Base-by-base conservation (phyloP, 75 land plant species). In the Pseudotsuga menziesii region DNA sequence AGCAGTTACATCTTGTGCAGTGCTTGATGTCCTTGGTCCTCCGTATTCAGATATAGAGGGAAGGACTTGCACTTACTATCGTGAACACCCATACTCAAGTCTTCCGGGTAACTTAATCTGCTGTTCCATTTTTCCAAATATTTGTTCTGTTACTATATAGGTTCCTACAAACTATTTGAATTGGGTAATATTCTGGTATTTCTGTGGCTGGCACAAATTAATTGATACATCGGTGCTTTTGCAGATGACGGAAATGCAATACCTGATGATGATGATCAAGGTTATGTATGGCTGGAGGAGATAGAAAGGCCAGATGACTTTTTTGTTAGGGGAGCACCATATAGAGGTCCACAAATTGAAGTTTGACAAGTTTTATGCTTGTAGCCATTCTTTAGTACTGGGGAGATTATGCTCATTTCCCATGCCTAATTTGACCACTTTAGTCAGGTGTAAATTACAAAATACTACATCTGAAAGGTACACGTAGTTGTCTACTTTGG, bases 11-110 rank as follows among this genome's bases (percentile, higher is more conserved):
- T 82, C 98, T 5, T 95, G 98, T 82, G 98, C 95, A 5, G 89
- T 95, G 35, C 85, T 95, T 39, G 98, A 95, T 72, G 93, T 95
- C 13, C 86, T 95, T 12, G 91, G 89, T 77, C 98, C 98, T 29
- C 98, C 98, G 5, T 95, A 95, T 75, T 90, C 86, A 52, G 85
- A 94, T 77, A 72, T 82, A 39, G 90, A 85, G 58, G 97, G 94
- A 0, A 85, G 98, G 67, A 89, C 86, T 75, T 95, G 98, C 77
- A 84, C 90, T 11, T 95, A 95, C 75, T 95, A 90, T 75, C 58
- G 77, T 2, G 89, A 84, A 25, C 64, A 66, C 61, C 90, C 93
- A 4, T 84, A 82, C 59, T 13, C 81, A 32, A 75, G 61, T 60
- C 77, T 82, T 58, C 71, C 90, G 66, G 92, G 94, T 89, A 80